Percentiles rank a stretch among this genome's conserved stretches.
These are phyloP conservation scores for Coemansia sp. DNA, from an alignment of 192 early-diverging fungal species.

Conservation along the genomic window DNA sequence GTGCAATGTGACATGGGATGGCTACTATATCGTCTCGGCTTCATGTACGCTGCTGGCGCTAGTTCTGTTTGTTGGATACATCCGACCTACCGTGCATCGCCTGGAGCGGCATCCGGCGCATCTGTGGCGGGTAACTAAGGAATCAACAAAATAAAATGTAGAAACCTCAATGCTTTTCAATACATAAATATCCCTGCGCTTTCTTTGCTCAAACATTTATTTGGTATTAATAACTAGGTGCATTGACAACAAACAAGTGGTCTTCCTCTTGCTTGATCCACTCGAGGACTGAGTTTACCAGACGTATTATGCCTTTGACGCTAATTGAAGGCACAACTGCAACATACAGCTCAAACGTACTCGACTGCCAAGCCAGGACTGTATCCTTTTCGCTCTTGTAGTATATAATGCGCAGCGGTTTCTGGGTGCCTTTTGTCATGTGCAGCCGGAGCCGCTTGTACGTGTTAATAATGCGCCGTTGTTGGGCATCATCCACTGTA, in stretches of 20 bases:
- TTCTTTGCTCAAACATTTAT: background rate
- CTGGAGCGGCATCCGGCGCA: slow-evolving; percentile 57
- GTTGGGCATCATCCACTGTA: slow-evolving; percentile 20
- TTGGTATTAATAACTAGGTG: slow-evolving; percentile 64
- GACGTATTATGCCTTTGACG: slow-evolving; percentile 63
- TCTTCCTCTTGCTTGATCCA: slow-evolving; percentile 80
- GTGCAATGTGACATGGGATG: slow-evolving; percentile 74
- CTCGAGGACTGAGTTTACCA: slow-evolving; percentile 67
- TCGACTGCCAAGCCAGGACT: slow-evolving; percentile 53
- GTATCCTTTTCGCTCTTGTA: slow-evolving; percentile 19
- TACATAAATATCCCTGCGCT: slow-evolving; percentile 4
- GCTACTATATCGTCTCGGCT: slow-evolving; percentile 81
- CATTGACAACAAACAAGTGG: slow-evolving; percentile 70
- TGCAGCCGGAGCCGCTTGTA: slow-evolving; percentile 59
- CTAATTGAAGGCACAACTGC: slow-evolving; percentile 62
- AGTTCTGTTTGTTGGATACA: slow-evolving; percentile 59
- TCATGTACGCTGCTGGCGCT: slow-evolving; percentile 71
- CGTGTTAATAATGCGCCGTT: slow-evolving; percentile 56
- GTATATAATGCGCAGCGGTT: slow-evolving; percentile 44
- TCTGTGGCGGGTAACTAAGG: slow-evolving; percentile 54
- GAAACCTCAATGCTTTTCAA: background rate
- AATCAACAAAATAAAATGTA: slow-evolving; percentile 13
- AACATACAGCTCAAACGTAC: slow-evolving; percentile 75
- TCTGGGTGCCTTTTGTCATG: slow-evolving; percentile 24
- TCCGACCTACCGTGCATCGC: slow-evolving; percentile 61